Percentiles rank a stretch among this genome's conserved stretches.
phyloP scores from a whole-genome alignment of 106 monocot genomes.

The Platanthera zijinensis region DNA sequence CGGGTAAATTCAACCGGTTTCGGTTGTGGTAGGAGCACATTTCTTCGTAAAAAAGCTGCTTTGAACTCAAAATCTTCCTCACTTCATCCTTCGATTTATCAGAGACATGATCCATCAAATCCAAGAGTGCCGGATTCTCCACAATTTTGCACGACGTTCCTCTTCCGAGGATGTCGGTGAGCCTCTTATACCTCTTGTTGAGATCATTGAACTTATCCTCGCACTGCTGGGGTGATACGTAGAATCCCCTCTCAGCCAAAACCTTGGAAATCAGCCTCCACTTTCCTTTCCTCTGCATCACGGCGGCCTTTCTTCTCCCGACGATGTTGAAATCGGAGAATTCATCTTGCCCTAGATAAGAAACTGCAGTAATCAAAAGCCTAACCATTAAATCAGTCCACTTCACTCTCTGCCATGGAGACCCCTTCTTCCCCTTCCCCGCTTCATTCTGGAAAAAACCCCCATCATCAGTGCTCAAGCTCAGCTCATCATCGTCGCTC shows the following conservation, averaged over 20 bases:
- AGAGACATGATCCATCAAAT: conserved; percentile 54
- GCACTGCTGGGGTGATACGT: conserved; percentile 87
- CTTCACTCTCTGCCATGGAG: conserved; percentile 73
- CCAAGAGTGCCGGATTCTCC: conserved; percentile 65
- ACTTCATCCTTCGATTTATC: conserved; percentile 78
- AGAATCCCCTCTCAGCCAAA: conserved; percentile 67
- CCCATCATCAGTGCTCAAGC: conserved; percentile 43
- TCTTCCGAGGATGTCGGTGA: conserved; percentile 79
- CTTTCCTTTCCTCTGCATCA: conserved; percentile 86
- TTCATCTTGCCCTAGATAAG: conserved; percentile 59
- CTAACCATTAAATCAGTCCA: conserved; percentile 78
- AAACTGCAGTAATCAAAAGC: conserved; percentile 76
- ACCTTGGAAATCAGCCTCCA: conserved; percentile 83
- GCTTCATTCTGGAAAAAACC: conserved; percentile 19
- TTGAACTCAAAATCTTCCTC: conserved; percentile 84
- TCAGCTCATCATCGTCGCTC: conserved; percentile 48
- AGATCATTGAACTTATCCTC: conserved; percentile 98
- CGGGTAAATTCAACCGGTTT: conserved; percentile 55
- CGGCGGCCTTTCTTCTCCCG: conserved; percentile 36
- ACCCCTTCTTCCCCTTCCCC: conserved; percentile 39
- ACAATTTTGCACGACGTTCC: conserved; percentile 86
- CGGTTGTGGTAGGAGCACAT: conserved; percentile 94
- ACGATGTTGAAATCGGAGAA: conserved; percentile 26
- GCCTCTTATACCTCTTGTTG: conserved; percentile 89
- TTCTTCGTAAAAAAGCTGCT: conserved; percentile 91